Evolutionary conservation across 2,329 filamentous ascomycete species (phyloP).

Genomic region (Scedosporium boydii): DNA sequence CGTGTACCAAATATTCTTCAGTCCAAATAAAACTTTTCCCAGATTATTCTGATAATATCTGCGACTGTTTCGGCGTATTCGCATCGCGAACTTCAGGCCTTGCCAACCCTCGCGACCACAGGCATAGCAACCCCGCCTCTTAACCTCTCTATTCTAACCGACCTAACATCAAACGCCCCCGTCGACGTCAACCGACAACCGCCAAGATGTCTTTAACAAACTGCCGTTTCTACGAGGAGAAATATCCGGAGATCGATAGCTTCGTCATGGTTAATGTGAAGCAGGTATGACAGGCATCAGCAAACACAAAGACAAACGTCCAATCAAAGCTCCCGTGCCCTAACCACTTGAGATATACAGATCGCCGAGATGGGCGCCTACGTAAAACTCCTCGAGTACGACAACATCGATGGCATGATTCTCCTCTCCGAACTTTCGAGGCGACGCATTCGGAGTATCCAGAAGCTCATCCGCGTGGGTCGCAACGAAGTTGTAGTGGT

Average conservation of each 20-base stretch:
- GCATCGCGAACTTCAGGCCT: not conserved
- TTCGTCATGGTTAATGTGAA: conserved; percentile 99
- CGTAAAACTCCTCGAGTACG: conserved; percentile 98
- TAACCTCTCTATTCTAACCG: not conserved
- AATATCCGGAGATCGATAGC: conserved; percentile 72
- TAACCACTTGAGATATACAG: conserved; percentile 28
- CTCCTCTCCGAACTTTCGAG: conserved; percentile 93
- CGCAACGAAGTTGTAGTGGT: conserved; percentile 98
- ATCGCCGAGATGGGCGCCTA: conserved; percentile 99
- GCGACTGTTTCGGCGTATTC: not conserved
- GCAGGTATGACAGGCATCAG: conserved; percentile 39
- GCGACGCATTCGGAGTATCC: conserved; percentile 96
- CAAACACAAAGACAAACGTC: not conserved
- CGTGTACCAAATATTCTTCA: not conserved
- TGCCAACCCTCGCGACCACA: not conserved
- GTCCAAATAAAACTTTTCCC: not conserved
- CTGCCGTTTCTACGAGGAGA: conserved; percentile 96
- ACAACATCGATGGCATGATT: conserved; percentile 99
- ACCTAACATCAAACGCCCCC: not conserved
- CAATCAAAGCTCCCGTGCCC: not conserved
- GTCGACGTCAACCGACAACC: not conserved
- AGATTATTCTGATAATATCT: not conserved
- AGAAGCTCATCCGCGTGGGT: conserved; percentile 96
- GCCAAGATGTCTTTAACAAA: conserved; percentile 87
- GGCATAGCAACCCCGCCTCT: not conserved